phyloP scores from a whole-genome alignment of 352 stramenopile species.

The Thraustochytrium aureum region DNA sequence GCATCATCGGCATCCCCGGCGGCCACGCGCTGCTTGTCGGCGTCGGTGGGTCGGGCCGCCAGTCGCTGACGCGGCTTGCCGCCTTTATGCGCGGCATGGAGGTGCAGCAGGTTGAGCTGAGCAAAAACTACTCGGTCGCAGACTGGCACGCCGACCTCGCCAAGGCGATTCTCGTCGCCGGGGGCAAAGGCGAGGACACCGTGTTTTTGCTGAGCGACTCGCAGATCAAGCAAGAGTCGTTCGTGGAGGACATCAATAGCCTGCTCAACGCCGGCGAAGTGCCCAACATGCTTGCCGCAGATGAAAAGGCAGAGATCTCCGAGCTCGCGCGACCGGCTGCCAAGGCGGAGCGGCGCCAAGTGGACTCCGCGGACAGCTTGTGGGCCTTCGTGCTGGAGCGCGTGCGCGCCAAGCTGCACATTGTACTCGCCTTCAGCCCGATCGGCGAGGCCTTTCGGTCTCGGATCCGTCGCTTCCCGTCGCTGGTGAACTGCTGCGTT shows the following conservation, averaged over 20 bases:
- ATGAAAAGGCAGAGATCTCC: constrained; percentile 81
- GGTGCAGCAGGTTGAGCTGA: constrained; percentile 91
- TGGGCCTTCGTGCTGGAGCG: constrained; percentile 90
- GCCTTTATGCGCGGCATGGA: constrained; percentile 88
- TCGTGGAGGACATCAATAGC: constrained; percentile 96
- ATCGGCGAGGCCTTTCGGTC: constrained; percentile 78
- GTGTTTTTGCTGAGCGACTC: constrained; percentile 95
- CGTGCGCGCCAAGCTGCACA: constrained; percentile 77
- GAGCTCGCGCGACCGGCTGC: constrained; percentile 78
- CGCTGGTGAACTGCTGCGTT: constrained; percentile 82
- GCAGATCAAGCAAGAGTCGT: constrained; percentile 91
- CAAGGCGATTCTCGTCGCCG: constrained; percentile 83
- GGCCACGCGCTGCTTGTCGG: constrained; percentile 90
- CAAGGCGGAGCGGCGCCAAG: constrained; percentile 74
- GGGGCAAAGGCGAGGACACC: constrained; percentile 74
- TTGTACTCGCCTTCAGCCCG: constrained; percentile 77
- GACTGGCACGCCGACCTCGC: constrained; percentile 93
- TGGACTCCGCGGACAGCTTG: constrained; percentile 73
- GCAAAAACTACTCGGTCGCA: constrained; percentile 81
- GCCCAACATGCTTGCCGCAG: constrained; percentile 83
- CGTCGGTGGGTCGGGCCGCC: constrained; percentile 91
- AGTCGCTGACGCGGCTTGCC: constrained; percentile 84
- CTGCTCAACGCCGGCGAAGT: constrained; percentile 93
- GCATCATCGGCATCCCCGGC: constrained; percentile 85
- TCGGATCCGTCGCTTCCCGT: constrained; percentile 80